phyloP scores from a whole-genome alignment of 78 protist genomes.

The Isochrysis galbana region DNA sequence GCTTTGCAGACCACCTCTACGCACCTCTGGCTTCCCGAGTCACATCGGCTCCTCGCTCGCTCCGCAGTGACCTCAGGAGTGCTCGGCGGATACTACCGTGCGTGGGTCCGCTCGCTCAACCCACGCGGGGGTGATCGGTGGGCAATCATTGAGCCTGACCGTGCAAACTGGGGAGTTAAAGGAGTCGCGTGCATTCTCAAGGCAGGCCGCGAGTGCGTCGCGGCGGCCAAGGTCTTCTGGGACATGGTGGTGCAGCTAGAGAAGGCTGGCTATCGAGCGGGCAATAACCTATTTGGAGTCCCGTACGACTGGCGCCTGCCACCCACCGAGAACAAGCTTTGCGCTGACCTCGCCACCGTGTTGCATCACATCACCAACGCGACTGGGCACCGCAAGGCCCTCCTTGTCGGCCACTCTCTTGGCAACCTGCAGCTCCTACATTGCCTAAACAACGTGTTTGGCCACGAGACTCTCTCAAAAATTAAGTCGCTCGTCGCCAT shows the following conservation, averaged over 20 bases:
- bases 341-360: neutral
- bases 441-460: neutral
- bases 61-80: neutral
- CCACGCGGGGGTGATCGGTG: neutral
- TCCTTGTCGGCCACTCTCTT: neutral
- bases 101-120: neutral
- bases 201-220: neutral
- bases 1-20: neutral
- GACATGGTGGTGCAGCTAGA: neutral
- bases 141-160: neutral
- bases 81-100: neutral
- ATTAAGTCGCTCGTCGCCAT: neutral
- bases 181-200: constrained; percentile 25
- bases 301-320: constrained; percentile 17
- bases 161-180: neutral
- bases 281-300: neutral
- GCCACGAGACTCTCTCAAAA: neutral
- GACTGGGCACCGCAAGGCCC: neutral
- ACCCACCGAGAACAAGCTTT: neutral
- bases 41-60: neutral
- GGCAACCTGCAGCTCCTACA: neutral
- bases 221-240: constrained; percentile 7
- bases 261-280: neutral
- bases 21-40: constrained; percentile 5
- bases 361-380: neutral